Percentiles rank a stretch among this genome's conserved stretches.
Evolutionary conservation across 352 stramenopile genomes (phyloP).

Genomic region (Globisporangium middletonii): DNA sequence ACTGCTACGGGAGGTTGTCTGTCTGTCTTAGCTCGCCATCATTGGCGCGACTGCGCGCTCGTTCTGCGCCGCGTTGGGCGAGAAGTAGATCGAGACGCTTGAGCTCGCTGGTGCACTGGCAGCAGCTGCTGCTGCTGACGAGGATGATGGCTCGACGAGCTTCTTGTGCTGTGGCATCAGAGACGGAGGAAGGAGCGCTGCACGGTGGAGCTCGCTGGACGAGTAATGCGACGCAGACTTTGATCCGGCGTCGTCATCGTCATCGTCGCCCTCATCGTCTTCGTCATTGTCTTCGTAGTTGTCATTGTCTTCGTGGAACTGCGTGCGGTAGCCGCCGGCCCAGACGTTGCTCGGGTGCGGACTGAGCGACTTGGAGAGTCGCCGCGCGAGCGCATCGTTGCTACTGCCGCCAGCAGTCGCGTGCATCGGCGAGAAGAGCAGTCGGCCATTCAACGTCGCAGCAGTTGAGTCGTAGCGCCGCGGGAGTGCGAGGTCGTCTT

Average conservation of each 20-base stretch:
- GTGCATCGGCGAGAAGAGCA: constrained; percentile 20
- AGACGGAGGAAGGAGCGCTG: not conserved
- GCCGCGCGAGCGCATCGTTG: not conserved
- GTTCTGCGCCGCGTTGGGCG: constrained; percentile 5
- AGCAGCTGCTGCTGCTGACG: not conserved
- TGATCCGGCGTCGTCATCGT: constrained; percentile 3
- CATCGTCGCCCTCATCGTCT: not conserved
- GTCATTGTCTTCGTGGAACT: constrained; percentile 9
- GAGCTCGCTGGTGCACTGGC: not conserved
- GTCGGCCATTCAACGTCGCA: constrained; percentile 6
- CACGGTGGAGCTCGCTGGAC: constrained; percentile 3
- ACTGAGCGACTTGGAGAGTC: constrained; percentile 7
- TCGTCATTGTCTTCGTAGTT: constrained; percentile 6
- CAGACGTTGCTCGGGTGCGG: constrained; percentile 6
- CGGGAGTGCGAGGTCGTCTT: constrained; percentile 16
- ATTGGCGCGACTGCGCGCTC: constrained; percentile 7
- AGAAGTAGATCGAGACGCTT: constrained; percentile 10
- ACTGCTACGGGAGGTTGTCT: not conserved
- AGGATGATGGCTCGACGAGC: not conserved
- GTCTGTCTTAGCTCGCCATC: constrained; percentile 8
- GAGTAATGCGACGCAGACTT: constrained; percentile 12
- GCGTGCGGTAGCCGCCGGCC: constrained; percentile 1
- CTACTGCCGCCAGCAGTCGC: not conserved
- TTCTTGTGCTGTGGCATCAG: not conserved
- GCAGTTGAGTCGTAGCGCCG: constrained; percentile 8